Base-by-base conservation (phyloP, 2,329 filamentous ascomycete species). In the Lasiodiplodia hormozganensis region DNA sequence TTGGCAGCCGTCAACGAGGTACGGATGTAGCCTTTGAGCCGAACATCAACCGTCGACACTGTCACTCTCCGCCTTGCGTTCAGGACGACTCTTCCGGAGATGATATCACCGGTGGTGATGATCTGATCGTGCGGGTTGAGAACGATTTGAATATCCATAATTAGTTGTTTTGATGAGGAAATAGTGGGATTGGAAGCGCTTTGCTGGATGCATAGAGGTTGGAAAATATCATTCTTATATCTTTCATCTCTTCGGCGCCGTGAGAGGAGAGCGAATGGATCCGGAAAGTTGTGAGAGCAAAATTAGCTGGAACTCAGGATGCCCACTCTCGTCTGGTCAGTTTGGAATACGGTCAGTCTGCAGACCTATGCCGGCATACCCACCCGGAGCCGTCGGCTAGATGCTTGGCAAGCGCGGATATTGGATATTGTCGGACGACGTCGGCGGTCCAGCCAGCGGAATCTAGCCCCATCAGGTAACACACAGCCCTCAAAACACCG, bases 241-340 rank as follows among this genome's bases (percentile, higher is more conserved):
- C 16, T 62, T 25, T 4, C 14, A 12, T 21, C 4, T 36, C 12
- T 34, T 23, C 28, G 25, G 60, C 25, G 28, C n/a, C n/a, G 6
- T 62, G 25, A 6, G 14, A n/a, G 38, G 25, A 14, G 4, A 31
- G 16, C 58, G 40, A 28, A 11, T 21, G 40, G 58, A 51, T 49
- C 11, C 58, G 58, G 40, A 25, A 21, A 18, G 23, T 12, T 18
- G 28, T 18, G 28, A 7, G 58, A 31, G 18, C 11, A 23, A 40
- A 62, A 25, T 11, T 31, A 28, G 53, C 31, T 36, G 52, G 3
- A n/a, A 36, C 3, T 36, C 18, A 28, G 25, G 14, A 51, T 52
- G 25, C 51, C 60, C 60, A 52, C 51, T 62, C 38, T 62, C 60
- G 60, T 52, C 12, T 47, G 60, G 60, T n/a, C 21, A 18, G 28